Conservation (phyloP, 495 filamentous ascomycete species). For the Penicillium silybi region DNA sequence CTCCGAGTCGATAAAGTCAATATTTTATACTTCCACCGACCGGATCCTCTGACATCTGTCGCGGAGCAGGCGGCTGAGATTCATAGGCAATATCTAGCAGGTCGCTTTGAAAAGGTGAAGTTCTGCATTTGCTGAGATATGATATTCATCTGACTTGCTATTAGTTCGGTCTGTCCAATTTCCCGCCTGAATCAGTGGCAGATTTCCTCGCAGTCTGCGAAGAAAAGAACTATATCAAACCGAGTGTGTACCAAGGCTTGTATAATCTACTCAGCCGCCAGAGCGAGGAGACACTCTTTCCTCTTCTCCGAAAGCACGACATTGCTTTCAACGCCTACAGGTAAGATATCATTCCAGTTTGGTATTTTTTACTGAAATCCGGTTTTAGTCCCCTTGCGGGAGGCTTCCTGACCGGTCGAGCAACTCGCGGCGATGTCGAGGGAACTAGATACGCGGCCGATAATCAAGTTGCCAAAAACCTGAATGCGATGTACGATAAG, state of each 20-base stretch:
- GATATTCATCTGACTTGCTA: conserved; percentile 2
- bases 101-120: conserved; percentile 23
- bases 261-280: conserved; percentile 40
- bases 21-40: conserved; percentile 30
- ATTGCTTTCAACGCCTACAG: conserved; percentile 50
- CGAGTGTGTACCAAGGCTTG: conserved; percentile 38
- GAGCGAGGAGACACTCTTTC: conserved; percentile 46
- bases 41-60: conserved; percentile 34
- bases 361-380: neutral
- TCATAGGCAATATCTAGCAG: conserved; percentile 25
- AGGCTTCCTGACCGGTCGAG: conserved; percentile 46
- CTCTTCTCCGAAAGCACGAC: conserved; percentile 47
- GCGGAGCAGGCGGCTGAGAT: conserved; percentile 33
- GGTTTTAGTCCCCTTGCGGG: conserved; percentile 41
- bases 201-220: conserved; percentile 35
- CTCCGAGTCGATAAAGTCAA: conserved; percentile 26
- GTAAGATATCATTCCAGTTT: neutral
- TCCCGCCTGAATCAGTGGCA: conserved; percentile 24
- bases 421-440: conserved; percentile 20
- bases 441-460: conserved; percentile 23
- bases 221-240: conserved; percentile 34
- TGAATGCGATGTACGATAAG: conserved; percentile 19
- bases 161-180: conserved; percentile 43
- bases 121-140: neutral
- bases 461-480: conserved; percentile 9